Conservation (phyloP, 352 stramenopile genomes). For the Phytophthora sp. region DNA sequence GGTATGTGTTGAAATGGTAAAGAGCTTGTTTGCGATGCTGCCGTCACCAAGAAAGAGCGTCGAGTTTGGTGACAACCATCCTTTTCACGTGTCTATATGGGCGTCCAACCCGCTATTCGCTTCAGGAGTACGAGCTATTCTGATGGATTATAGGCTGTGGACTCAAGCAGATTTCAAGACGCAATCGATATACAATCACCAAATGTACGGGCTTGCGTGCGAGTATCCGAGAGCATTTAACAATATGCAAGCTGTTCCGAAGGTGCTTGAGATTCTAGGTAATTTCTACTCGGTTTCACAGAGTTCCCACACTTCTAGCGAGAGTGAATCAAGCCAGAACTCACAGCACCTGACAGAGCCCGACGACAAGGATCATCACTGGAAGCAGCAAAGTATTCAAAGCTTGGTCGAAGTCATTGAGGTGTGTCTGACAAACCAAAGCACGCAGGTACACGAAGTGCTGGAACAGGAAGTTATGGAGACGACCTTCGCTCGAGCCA, state of each 20-base stretch:
- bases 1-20: constrained; percentile 70
- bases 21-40: constrained; percentile 59
- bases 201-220: constrained; percentile 75
- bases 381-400: constrained; percentile 79
- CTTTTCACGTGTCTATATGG: constrained; percentile 72
- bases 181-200: constrained; percentile 84
- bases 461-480: constrained; percentile 75
- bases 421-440: constrained; percentile 80
- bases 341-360: constrained; percentile 48
- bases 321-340: constrained; percentile 36
- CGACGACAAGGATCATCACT: constrained; percentile 67
- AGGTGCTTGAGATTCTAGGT: constrained; percentile 69
- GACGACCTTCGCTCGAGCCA: constrained; percentile 65
- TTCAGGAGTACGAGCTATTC: constrained; percentile 60
- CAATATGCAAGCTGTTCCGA: constrained; percentile 61
- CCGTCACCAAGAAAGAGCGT: constrained; percentile 30
- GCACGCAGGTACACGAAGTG: constrained; percentile 67
- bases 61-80: constrained; percentile 50
- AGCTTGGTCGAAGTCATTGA: constrained; percentile 80
- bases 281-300: constrained; percentile 50
- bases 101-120: constrained; percentile 78
- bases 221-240: constrained; percentile 74
- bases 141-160: constrained; percentile 81
- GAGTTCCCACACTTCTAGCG: neutral
- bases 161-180: constrained; percentile 66